Evolutionary conservation across 1,284 basidiomycete genomes (phyloP), one percentile per base, ranked within the genome.

Genomic region (Cryptococcus neoformans): DNA sequence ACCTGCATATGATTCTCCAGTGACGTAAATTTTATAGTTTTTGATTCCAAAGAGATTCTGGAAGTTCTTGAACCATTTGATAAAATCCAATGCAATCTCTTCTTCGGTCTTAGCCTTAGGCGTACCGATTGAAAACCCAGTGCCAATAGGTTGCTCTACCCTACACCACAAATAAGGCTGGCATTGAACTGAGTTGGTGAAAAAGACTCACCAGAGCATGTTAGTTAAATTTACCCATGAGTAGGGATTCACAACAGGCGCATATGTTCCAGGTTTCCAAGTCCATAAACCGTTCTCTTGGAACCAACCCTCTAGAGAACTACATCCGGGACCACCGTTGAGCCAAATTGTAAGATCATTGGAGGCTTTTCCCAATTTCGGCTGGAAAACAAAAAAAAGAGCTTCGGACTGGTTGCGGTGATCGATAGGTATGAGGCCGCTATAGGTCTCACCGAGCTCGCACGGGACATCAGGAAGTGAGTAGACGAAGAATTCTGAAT

Each of bases 261-360:
- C 81, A 2, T 84, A 85, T 61, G 84, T 83, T 1, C 89, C 89
- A 48, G 66, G 79, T 5, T 81, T 76, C 88, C 89, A 89, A 36
- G 78, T 80, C 70, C 89, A 80, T 0, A 87, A 87, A 83, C 90
- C 90, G 65, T 90, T 90, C 74, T 92, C 90, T 72, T 90, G 87
- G 11, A 90, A 73, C 38, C 88, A 75, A 6, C 90, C 90, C 69
- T 89, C 85, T 1, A 92, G 78, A 2, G 87, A 87, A 8, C 86
- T 88, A 68, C 90, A 92, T 0, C 64, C 64, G 0, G 64, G 64
- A 6, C 64, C 61, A 14, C 62, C 57, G 51, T 65, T 61, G 21
- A 67, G 53, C 63, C 60, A 60, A 55, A 70, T 65, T 28, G 67
- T 66, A 28, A 70, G 51, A 51, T 68, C 67, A 53, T 67, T 58